Base-by-base conservation (phyloP, 352 stramenopile genomes). In the Globisporangium cystogenes region DNA sequence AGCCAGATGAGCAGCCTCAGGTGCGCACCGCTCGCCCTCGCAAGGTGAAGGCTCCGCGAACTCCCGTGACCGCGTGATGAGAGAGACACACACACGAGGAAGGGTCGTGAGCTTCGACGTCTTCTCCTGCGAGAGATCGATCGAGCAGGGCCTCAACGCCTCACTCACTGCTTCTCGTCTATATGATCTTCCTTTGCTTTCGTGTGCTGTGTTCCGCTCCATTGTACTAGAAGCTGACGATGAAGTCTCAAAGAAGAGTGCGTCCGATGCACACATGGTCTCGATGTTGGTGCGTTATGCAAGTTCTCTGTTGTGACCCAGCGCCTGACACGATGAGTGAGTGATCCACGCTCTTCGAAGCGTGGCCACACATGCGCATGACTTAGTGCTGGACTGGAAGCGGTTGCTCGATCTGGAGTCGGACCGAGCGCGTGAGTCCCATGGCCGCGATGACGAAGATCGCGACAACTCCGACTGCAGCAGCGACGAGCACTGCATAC, bases 41-140 rank as follows among this genome's bases (percentile, higher is more conserved):
- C 52, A 59, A 52, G 35, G 35, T 41, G 29, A 59, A 39, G 16
- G 44, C 52, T 7, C 44, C 31, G 24, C 52, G 43, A 12, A 59
- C 36, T 1, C 44, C 52, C 0, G 10, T 40, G 44, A 41, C 31
- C 6, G 43, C 44, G 24, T 59, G 47, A 31, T 20, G 14, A 35
- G 24, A 16, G 24, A 16, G 21, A 20, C 23, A 33, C 1, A 18
- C 11, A 7, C 5, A 33, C 12, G 20, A 44, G 39, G 39, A 4
- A 44, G 20, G 12, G 7, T 1, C n/a, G 33, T 6, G 12, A 16
- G 33, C 12, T 39, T 39, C 33, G 26, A 5, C 5, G 14, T 39
- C 33, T 39, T 18, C 33, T 39, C 2, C 12, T 2, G 33, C 3
- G 33, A 39, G 12, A 2, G 33, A 39, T 18, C 11, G 12, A 3